A percentile compares a stretch with the other conserved stretches of the same genome.
phyloP scores from a whole-genome alignment of 805 yeast genomes.

The Starmera caribaea region DNA sequence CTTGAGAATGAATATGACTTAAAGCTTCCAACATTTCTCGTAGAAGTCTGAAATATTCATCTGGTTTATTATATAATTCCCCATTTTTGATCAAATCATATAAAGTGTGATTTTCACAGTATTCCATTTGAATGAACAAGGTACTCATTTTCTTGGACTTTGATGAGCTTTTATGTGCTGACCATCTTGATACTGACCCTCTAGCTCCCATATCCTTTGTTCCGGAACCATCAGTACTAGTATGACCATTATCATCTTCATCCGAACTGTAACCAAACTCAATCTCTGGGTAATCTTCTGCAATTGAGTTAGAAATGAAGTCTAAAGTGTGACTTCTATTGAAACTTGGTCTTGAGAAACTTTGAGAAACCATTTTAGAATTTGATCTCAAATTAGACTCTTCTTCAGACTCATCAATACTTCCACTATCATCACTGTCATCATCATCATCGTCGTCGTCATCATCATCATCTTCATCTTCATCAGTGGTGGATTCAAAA shows the following conservation, averaged over 20 bases:
- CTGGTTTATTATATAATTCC: conserved; percentile 59
- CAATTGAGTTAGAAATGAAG: conserved; percentile 56
- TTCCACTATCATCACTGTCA: conserved; percentile 5
- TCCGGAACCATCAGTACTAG: conserved; percentile 15
- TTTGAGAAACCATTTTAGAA: neutral
- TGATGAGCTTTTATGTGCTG: conserved; percentile 1
- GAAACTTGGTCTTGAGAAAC: conserved; percentile 19
- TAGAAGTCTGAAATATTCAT: conserved; percentile 84
- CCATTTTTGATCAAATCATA: conserved; percentile 70
- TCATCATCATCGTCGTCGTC: conserved; percentile 8
- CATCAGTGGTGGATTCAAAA: conserved; percentile 23
- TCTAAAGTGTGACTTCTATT: conserved; percentile 38
- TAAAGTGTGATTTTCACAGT: conserved; percentile 90
- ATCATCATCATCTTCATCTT: conserved; percentile 14
- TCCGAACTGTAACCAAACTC: conserved; percentile 35
- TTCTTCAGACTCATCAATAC: conserved; percentile 3
- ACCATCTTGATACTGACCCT: conserved; percentile 6
- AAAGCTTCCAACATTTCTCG: conserved; percentile 86
- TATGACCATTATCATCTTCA: conserved; percentile 14
- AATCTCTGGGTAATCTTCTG: conserved; percentile 38
- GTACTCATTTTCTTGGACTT: conserved; percentile 43
- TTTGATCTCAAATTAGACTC: conserved; percentile 4
- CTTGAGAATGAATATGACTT: conserved; percentile 84
- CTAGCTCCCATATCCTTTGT: conserved; percentile 10
- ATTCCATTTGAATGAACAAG: conserved; percentile 94